Percentiles rank a stretch among this genome's conserved stretches.
phyloP scores from a whole-genome alignment of 345 rosid species.

The Orychophragmus violaceus region DNA sequence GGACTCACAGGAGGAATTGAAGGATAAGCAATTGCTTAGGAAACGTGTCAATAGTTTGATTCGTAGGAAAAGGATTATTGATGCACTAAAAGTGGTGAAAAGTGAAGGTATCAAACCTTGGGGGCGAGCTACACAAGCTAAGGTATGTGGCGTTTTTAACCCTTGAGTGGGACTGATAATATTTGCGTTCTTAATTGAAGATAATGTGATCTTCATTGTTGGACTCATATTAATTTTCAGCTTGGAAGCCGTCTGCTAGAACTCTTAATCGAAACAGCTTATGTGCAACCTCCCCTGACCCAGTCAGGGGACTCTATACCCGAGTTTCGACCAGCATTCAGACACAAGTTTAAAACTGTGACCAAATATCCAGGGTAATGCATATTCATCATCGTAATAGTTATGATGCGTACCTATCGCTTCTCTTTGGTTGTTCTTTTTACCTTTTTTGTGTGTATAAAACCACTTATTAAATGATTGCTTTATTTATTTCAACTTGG shows the following conservation, averaged over 20 bases:
- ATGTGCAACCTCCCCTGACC: constrained; percentile 70
- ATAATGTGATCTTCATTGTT: constrained; percentile 8
- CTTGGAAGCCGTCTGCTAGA: constrained; percentile 84
- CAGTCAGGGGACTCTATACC: constrained; percentile 67
- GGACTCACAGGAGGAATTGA: constrained; percentile 41
- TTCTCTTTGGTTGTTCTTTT: not conserved
- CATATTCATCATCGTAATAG: not conserved
- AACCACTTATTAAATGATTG: no score
- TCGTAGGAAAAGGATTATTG: constrained; percentile 52
- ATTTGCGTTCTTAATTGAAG: not conserved
- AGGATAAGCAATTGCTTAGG: constrained; percentile 61
- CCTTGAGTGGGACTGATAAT: not conserved
- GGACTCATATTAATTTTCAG: constrained; percentile 37
- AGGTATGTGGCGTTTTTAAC: constrained; percentile 42
- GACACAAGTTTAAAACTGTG: constrained; percentile 56
- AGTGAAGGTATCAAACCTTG: constrained; percentile 67
- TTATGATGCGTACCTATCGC: not conserved
- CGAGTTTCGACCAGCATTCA: constrained; percentile 90
- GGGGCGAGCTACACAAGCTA: constrained; percentile 83
- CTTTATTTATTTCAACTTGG: no score
- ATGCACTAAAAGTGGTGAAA: constrained; percentile 68
- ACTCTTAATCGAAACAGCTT: constrained; percentile 73
- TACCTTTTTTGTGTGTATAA: not conserved
- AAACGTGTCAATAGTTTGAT: constrained; percentile 73
- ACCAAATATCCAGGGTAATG: constrained; percentile 56